Base-by-base conservation (phyloP, 2,329 filamentous ascomycete species). In the Cladobotryum protrusum region DNA sequence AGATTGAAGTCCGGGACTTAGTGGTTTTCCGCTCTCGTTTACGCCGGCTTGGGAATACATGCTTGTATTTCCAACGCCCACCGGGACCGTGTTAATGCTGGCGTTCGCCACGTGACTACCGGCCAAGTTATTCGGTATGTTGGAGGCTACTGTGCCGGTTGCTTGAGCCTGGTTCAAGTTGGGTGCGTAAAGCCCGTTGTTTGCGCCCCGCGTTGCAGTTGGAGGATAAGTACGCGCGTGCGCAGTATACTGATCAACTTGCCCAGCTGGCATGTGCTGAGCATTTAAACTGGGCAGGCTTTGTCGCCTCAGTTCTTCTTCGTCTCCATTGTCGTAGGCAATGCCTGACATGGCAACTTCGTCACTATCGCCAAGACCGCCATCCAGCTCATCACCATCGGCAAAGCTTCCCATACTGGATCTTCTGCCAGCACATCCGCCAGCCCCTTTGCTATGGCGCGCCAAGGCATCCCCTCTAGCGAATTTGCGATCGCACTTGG, bases 401-500 rank as follows among this genome's bases (percentile, higher is more conserved):
- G 82, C 86, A 66, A 90, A 95, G 64, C 85, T 85, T 40, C 86
- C 85, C 78, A 90, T 85, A 61, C 91, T 96, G 36, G 89, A 85
- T 56, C 93, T 80, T 50, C 93, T 83, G 50, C 93, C 93, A 12
- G 95, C 93, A 70, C 93, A 99, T 43, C 93, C 93, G 48, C 93
- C 93, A 48, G 91, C 87, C 33, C 93, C 93, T 69, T 97, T 97
- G 65, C 89, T 95, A 66, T 99, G 93, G 53, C 93, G 83, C 41
- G 93, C 93, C 48, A 99, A 72, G 20, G 93, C 93, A 74, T 99
- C 93, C 12, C 93, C 93, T 57, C 93, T 85, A 41, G 93, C 93
- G 70, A 99, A 99, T 58, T 91, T 89, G 54, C 93, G 83, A 57
- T 95, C 89, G 66, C 93, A 99, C 66, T 95, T 96, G 37, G 88